Conservation (phyloP, 2,329 filamentous ascomycete species). For the Apiospora arundinis region DNA sequence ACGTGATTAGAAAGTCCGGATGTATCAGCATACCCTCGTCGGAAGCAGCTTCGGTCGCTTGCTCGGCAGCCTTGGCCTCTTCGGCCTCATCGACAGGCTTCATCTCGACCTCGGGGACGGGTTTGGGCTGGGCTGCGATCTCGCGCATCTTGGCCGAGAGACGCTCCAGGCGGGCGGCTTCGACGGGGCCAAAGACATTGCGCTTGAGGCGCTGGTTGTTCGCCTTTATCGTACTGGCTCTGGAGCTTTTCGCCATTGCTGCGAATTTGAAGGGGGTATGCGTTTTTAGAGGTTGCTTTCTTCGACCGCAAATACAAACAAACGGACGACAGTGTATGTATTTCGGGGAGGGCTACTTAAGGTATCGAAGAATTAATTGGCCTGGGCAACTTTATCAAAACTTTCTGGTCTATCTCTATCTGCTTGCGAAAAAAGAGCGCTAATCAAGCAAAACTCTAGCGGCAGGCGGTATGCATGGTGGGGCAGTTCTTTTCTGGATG, state of each 20-base stretch:
- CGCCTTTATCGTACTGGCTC: constrained; percentile 79
- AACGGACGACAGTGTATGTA: background rate
- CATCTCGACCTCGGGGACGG: constrained; percentile 56
- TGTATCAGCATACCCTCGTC: constrained; percentile 40
- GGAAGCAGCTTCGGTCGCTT: constrained; percentile 36
- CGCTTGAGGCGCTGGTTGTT: constrained; percentile 84
- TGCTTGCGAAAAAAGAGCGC: constrained; percentile 15
- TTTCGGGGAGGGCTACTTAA: background rate
- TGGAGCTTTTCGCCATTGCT: constrained; percentile 84
- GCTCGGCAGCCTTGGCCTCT: constrained; percentile 33
- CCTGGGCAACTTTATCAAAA: constrained; percentile 9
- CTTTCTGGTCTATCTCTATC: constrained; percentile 3
- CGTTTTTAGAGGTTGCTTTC: background rate
- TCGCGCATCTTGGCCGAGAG: constrained; percentile 87
- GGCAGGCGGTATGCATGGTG: constrained; percentile 13
- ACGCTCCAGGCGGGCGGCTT: constrained; percentile 79
- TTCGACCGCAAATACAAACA: background rate
- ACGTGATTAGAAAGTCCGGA: background rate
- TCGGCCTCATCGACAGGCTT: constrained; percentile 52
- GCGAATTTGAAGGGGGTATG: constrained; percentile 5
- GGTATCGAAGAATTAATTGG: background rate
- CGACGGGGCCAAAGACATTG: constrained; percentile 83
- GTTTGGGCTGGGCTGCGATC: constrained; percentile 77
- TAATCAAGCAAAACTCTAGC: constrained; percentile 14
- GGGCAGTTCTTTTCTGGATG: background rate